Evolutionary conservation across 306 rosid genomes (phyloP), one percentile per base, ranked within the genome.

Genomic region (Vigna reflexopilosa): DNA sequence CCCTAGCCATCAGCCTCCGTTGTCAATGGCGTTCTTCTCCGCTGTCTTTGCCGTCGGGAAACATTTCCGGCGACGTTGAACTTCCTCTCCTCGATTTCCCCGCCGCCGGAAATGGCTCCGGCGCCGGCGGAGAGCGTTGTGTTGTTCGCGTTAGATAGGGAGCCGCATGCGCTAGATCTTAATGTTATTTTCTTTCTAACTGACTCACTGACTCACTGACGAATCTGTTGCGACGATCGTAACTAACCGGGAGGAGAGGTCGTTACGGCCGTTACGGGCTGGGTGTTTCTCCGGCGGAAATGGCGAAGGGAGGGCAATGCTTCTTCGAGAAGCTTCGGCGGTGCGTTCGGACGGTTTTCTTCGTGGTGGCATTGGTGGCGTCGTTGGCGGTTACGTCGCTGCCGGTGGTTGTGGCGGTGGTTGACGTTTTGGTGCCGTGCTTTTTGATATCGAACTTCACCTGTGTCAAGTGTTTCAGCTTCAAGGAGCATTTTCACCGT

Each of bases 301-400:
- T 93, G 98, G 96, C 93, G 78, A 91, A 89, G 83, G 97, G 94
- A 73, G 90, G 96, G 14, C 81, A 81, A 55, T 90, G 86, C 72
- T 49, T 90, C 24, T 52, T 80, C 30, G 97, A 91, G 86, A 88
- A 92, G 90, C 67, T 77, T 67, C 70, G 90, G 68, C 88, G 98
- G 82, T 90, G 90, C 70, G 34, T 89, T 16, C 78, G 96, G 85
- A 94, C 97, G 88, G 74, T 88, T 82, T 91, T 90, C 82, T 94
- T 94, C 84, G 90, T 94, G 83, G 88, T 90, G 79, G 93, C 90
- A 55, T 84, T 94, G 98, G 72, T 91, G 77, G 93, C 84, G 44
- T 94, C 98, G 71, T 80, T 94, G 73, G 75, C 87, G 50, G 98
- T 90, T 7, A 85, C 94, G 87, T 94, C 98, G 74, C 85, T 94